Evolutionary conservation across 106 monocot species (phyloP), one percentile per base, ranked within the genome.

Genomic region (Allium sativum): DNA sequence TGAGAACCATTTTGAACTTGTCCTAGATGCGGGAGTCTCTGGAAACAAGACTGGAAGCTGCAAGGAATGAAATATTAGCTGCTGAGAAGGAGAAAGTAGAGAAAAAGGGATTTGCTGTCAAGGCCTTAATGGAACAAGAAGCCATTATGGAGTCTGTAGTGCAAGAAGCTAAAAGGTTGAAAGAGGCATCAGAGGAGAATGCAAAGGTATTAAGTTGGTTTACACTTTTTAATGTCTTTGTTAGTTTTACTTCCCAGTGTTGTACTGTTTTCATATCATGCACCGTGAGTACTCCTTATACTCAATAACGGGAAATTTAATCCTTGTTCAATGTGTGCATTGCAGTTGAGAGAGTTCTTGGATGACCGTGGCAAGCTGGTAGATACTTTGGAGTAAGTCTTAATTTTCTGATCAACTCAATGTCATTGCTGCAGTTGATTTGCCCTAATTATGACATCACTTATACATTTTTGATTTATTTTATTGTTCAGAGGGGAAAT

Each of bases 331-430:
- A 51, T 41, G 17, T 47, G 42, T n/a, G 15, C 61, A 31, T 14
- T 81, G 51, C 86, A 95, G 94, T 56, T 95, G 72, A 81, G 77
- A 77, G 90, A 86, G 53, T 95, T 86, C 78, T 77, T 90, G 44
- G 58, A 79, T 69, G 84, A 90, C 7, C 68, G 81, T 7, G 90
- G 94, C 31, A 69, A 53, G 7, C 15, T 77, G 4, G 81, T 90
- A 48, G 86, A 95, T 56, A 50, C 53, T 0, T 73, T 95, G 62
- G 86, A 90, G 94, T 95, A 84, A 90, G 86, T 62, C 50, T 66
- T 14, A 17, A 9, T 59, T 12, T 7, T 2, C n/a, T 31, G 5
- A 31, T 31, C 31, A 31, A 3, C 31, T 31, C 5, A 31, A 31
- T 31, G 31, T 31, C 0, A 5, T 31, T 31, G 31, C 31, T 31